These are phyloP conservation scores for Raffaelea albimanens DNA, from an alignment of 2,329 filamentous ascomycete species.

Conservation along the genomic window DNA sequence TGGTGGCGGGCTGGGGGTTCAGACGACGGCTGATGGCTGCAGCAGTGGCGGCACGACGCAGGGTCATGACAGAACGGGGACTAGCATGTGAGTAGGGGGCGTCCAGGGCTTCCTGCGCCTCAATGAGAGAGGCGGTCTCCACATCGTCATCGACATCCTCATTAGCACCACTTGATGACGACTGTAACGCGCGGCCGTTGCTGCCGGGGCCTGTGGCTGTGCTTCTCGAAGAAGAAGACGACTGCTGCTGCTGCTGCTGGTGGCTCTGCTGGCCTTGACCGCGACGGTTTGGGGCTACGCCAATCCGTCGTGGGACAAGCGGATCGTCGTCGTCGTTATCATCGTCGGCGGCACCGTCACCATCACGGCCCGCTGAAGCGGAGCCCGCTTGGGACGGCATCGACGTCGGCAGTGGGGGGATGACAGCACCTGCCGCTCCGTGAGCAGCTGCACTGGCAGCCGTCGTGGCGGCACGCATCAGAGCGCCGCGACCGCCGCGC, in stretches of 20 bases:
- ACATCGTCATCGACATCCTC: constrained; percentile 22
- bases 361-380: constrained; percentile 17
- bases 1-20: constrained; percentile 47
- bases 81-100: constrained; percentile 64
- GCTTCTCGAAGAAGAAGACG: too few relatives aligned
- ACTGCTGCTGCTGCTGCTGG: too few relatives aligned
- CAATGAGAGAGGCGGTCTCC: constrained; percentile 38
- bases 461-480: constrained; percentile 41
- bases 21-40: constrained; percentile 63
- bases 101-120: constrained; percentile 53
- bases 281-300: constrained; percentile 19
- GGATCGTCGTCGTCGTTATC: constrained; percentile 38
- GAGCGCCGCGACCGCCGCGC: constrained; percentile 34
- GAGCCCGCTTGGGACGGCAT: constrained; percentile 2
- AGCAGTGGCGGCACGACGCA: constrained; percentile 67
- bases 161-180: not conserved
- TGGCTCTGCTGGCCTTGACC: constrained; percentile 3
- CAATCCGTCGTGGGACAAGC: constrained; percentile 40
- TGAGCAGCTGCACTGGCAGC: constrained; percentile 15
- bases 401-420: not conserved
- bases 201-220: constrained; percentile 8
- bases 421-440: not conserved
- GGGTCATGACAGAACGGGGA: constrained; percentile 59
- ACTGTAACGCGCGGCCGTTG: constrained; percentile 1
- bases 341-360: not conserved